Evolutionary conservation across 352 stramenopile species (phyloP).

Genomic region (Aphanomyces stellatus): DNA sequence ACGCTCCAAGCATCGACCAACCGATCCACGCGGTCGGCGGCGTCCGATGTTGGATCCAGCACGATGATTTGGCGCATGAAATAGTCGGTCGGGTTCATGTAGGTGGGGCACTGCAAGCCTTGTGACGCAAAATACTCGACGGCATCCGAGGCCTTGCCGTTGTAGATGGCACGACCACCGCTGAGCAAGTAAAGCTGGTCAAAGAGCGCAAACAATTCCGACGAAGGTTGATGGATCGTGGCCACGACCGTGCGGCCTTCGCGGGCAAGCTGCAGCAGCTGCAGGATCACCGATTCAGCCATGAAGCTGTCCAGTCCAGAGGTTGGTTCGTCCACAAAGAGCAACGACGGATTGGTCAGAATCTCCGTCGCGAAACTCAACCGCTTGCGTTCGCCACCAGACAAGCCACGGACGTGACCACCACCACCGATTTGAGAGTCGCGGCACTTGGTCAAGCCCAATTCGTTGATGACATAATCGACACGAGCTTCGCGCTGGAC

Average conservation of each 20-base stretch:
- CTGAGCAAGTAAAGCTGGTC: conserved; percentile 50
- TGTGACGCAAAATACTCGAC: conserved; percentile 49
- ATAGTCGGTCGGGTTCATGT: conserved; percentile 54
- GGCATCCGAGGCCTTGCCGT: conserved; percentile 37
- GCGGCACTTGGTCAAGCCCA: conserved; percentile 43
- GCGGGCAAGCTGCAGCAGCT: conserved; percentile 63
- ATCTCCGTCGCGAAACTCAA: conserved; percentile 78
- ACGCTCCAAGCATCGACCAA: conserved; percentile 34
- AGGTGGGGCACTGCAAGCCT: conserved; percentile 44
- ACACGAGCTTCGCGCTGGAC: conserved; percentile 31
- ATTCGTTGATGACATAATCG: conserved; percentile 40
- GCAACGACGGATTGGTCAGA: conserved; percentile 59
- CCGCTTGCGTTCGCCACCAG: conserved; percentile 68
- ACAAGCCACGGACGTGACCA: conserved; percentile 42
- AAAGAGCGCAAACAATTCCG: conserved; percentile 46
- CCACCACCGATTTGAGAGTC: conserved; percentile 47
- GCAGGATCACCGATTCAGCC: conserved; percentile 36
- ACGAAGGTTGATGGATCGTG: conserved; percentile 83
- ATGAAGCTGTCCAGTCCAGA: conserved; percentile 54
- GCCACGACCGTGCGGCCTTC: conserved; percentile 80
- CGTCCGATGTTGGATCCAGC: conserved; percentile 37
- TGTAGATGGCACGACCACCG: conserved; percentile 40
- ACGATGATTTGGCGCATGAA: conserved; percentile 46
- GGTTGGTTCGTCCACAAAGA: conserved; percentile 85
- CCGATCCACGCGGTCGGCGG: conserved; percentile 21